Base-by-base conservation (phyloP, 2,329 filamentous ascomycete genomes). In the Paraconiothyrium brasiliense region DNA sequence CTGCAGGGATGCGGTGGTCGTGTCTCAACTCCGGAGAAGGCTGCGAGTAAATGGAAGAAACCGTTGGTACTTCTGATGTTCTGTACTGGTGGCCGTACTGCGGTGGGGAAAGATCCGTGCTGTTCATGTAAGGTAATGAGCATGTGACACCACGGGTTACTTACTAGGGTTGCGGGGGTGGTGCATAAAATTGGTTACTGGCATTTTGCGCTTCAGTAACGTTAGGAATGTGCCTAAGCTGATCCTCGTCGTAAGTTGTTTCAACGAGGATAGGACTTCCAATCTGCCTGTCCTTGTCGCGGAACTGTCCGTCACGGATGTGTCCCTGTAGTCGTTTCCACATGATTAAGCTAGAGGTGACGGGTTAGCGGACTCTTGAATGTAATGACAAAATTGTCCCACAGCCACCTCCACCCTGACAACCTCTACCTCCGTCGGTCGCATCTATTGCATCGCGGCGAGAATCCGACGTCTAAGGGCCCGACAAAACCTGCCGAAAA, bases 31-130 rank as follows among this genome's bases (percentile, higher is more conserved):
- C 68, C 14, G 83, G 83, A 62, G 83, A 86, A 48, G 81, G 83
- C 73, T 86, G 84, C 49, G 88, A 87, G 73, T 91, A 90, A 50
- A 88, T 67, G 16, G 89, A 90, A 35, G 89, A 90, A 24, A 72
- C 69, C 41, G 75, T 75, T 8, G 72, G 71, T 9, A 70, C 68
- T 60, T 73, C 69, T 9, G 75, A 75, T 2, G 63, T 62, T 57
- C 67, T 69, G 41, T 72, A 71, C 44, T 70, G 62, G 43, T 65
- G 67, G 47, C 67, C 62, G 50, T 71, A 67, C 27, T 65, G 60
- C 14, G 70, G 71, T n/a, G 72, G 67, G 16, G 71, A 67, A 30
- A 69, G 64, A 44, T 66, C 58, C 52, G 73, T 70, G 60, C 61
- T 67, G 22, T 27, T 43, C 37, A 57, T 13, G 56, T 69, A 54